Base-by-base conservation (phyloP, 1,284 basidiomycete species). In the Ustilago tritici region DNA sequence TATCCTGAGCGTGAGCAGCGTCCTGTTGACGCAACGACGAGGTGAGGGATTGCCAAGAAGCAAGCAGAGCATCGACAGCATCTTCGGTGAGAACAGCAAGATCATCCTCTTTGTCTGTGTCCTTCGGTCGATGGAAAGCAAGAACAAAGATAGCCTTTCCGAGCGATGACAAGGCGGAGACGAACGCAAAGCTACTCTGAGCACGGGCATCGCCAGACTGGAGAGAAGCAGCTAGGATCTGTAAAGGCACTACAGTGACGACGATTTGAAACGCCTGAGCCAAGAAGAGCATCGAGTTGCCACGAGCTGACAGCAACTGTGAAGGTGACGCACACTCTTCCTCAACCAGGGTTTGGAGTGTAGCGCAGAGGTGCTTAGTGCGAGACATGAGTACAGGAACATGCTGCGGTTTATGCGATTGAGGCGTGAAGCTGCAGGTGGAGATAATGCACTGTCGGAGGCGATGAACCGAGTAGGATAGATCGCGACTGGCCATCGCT, bases 41-140 rank as follows among this genome's bases (percentile, higher is more conserved):
- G 28, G 53, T 68, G 49, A 75, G 62, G 19, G 61, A 58, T 35
- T 68, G 80, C 78, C 71, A 79, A 62, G 55, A 77, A 46, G 63
- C 67, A 58, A 82, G 28, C 14, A 80, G 59, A 12, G 65, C 63
- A 41, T 79, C 73, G 41, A 76, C 59, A 11, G 70, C 61, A 38
- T 80, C 77, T 50, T 82, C 81, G 31, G 72, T 72, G 40, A 81
- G 69, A 1, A 71, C 70, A 17, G 56, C 69, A 12, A 81, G 72
- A 14, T 80, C 79, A 35, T 82, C 81, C 38, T 79, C 81, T 28
- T 82, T 77, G 34, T 68, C 65, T 0, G 73, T 65, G 19, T 78
- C 64, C 41, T 59, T 65, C n/a, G 68, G 62, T 35, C 67, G 43
- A n/a, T 70, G 64, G 43, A 81, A 81, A 2, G 79, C 79, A 23